These are phyloP conservation scores for Haematococcus lacustris DNA, from an alignment of 139 green algal species.

Conservation along the genomic window DNA sequence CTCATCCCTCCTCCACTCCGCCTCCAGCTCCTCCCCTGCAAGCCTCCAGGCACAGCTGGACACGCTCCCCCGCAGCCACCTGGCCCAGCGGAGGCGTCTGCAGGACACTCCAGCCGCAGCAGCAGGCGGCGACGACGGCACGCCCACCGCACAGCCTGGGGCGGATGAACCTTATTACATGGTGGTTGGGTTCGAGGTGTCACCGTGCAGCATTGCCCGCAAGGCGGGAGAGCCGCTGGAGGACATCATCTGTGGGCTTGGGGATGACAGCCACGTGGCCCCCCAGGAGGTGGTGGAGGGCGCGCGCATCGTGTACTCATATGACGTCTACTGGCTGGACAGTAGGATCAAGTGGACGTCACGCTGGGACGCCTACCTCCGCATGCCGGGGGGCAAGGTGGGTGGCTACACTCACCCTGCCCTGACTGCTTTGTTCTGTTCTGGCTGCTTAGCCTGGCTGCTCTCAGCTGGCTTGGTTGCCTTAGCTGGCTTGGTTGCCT, in stretches of 20 bases:
- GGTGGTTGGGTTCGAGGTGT: conserved; percentile 89
- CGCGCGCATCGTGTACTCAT: conserved; percentile 73
- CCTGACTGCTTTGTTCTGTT: too few relatives aligned
- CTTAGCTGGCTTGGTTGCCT: too few relatives aligned
- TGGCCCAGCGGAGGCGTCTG: background rate
- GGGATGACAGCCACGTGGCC: conserved; percentile 5
- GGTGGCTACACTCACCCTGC: too few relatives aligned
- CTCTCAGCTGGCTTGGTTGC: too few relatives aligned
- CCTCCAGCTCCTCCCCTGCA: too few relatives aligned
- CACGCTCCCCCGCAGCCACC: background rate
- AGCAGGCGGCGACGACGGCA: background rate
- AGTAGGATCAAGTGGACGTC: conserved; percentile 78
- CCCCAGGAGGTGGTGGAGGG: conserved; percentile 58
- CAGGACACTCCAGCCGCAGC: background rate
- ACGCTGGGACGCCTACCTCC: conserved; percentile 93
- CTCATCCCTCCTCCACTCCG: too few relatives aligned
- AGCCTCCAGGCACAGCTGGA: too few relatives aligned
- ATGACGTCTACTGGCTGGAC: conserved; percentile 88
- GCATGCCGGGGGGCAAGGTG: conserved; percentile 85
- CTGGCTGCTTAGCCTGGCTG: too few relatives aligned
- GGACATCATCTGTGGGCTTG: conserved; percentile 55
- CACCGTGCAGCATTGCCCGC: conserved; percentile 75
- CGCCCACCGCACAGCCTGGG: background rate
- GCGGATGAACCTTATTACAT: conserved; percentile 30
- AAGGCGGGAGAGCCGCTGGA: conserved; percentile 45